A percentile compares a stretch with the other conserved stretches of the same genome.
These are phyloP conservation scores for Trypanosoma theileri DNA, from an alignment of 208 protist genomes.

Conservation along the genomic window DNA sequence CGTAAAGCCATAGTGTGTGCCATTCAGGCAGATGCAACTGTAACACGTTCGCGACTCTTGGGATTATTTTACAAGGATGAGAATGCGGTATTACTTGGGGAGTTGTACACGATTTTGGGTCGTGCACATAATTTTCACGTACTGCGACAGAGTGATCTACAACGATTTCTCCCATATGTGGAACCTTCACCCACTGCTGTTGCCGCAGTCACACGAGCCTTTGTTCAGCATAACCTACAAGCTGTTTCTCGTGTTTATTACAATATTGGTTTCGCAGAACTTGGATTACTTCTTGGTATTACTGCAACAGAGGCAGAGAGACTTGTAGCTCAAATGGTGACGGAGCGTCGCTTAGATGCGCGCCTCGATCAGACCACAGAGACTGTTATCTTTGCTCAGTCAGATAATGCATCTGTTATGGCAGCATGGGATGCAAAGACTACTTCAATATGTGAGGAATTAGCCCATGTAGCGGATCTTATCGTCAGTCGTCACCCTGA, in stretches of 20 bases:
- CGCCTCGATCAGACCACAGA: slow-evolving; percentile 39
- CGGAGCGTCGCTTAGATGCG: slow-evolving; percentile 70
- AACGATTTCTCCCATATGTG: slow-evolving; percentile 45
- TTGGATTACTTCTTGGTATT: slow-evolving; percentile 87
- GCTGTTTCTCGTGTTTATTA: slow-evolving; percentile 88
- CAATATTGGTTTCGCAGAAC: slow-evolving; percentile 91
- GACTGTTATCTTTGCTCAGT: slow-evolving; percentile 35
- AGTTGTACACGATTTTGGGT: slow-evolving; percentile 66
- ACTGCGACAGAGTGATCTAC: slow-evolving; percentile 39
- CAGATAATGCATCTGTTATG: slow-evolving; percentile 28
- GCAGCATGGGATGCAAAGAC: slow-evolving; percentile 39
- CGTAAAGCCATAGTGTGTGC: slow-evolving; percentile 77
- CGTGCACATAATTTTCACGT: slow-evolving; percentile 64
- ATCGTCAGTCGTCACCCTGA: slow-evolving; percentile 35
- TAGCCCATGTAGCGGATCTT: slow-evolving; percentile 32
- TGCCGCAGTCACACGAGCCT: slow-evolving; percentile 28
- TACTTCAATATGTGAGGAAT: slow-evolving; percentile 34
- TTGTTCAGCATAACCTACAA: slow-evolving; percentile 94
- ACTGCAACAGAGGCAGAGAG: slow-evolving; percentile 61
- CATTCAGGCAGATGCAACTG: slow-evolving; percentile 88
- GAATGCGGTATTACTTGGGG: slow-evolving; percentile 43
- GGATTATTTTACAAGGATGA: slow-evolving; percentile 84
- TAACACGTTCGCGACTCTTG: slow-evolving; percentile 81
- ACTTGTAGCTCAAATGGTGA: slow-evolving; percentile 89
- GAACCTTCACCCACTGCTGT: slow-evolving; percentile 25